Percentiles rank a stretch among this genome's conserved stretches.
phyloP scores from a whole-genome alignment of 495 filamentous ascomycete genomes.

The Podospora pseudoanserina region DNA sequence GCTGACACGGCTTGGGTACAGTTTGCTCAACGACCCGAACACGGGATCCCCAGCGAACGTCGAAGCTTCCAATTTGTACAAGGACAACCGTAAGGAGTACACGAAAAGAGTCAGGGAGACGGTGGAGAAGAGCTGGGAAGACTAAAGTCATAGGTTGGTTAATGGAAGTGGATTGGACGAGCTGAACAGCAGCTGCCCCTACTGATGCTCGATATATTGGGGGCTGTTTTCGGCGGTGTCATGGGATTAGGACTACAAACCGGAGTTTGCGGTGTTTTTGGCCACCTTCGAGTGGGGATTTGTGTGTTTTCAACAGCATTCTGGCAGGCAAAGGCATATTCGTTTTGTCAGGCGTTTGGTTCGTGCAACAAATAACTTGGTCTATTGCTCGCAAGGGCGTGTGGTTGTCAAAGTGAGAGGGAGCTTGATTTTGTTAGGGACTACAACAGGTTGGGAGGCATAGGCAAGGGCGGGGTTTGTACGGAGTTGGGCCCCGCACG shows the following conservation, averaged over 20 bases:
- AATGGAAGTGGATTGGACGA: background rate
- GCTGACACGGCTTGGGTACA: slow-evolving; percentile 36
- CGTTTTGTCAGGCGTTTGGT: background rate
- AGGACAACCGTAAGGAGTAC: slow-evolving; percentile 95
- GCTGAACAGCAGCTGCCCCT: background rate
- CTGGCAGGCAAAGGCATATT: slow-evolving; percentile 8
- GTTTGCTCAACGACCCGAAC: slow-evolving; percentile 97
- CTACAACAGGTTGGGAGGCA: background rate
- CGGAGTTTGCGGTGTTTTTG: slow-evolving; percentile 22
- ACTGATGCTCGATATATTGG: background rate
- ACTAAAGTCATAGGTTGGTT: slow-evolving; percentile 42
- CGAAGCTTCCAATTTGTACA: slow-evolving; percentile 97
- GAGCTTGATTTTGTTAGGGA: background rate
- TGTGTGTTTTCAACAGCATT: slow-evolving; percentile 7
- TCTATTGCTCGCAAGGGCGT: background rate
- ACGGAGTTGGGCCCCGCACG: background rate
- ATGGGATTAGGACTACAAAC: background rate
- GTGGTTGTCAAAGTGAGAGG: background rate
- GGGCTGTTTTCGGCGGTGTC: background rate
- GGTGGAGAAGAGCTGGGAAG: slow-evolving; percentile 99
- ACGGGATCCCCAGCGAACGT: slow-evolving; percentile 97
- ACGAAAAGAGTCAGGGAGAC: slow-evolving; percentile 92
- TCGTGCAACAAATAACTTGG: background rate
- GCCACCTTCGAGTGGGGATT: background rate
- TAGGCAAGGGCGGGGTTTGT: background rate